A percentile compares a stretch with the other conserved stretches of the same genome.
phyloP scores from a whole-genome alignment of 352 stramenopile species.

The Globisporangium rhizosaccharum region DNA sequence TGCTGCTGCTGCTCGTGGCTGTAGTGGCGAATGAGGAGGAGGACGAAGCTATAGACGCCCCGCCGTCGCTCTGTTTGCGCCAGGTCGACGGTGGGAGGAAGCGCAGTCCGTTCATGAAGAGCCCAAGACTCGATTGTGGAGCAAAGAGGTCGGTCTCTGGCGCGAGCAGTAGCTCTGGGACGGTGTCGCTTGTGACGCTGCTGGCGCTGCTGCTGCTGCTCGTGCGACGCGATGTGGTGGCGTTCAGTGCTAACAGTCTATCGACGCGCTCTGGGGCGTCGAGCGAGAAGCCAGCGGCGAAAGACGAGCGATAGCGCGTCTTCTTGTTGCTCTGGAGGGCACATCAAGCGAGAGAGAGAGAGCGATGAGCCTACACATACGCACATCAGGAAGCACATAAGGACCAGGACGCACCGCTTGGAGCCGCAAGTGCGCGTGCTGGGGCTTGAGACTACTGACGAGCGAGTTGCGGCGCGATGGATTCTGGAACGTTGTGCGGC shows the following conservation, averaged over 20 bases:
- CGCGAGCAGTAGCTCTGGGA: not conserved
- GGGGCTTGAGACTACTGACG: constrained; percentile 4
- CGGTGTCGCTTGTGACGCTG: not conserved
- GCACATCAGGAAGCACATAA: too few species aligned
- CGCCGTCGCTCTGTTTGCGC: constrained; percentile 2
- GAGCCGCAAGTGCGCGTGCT: constrained; percentile 6
- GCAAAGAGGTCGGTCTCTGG: constrained; percentile 2
- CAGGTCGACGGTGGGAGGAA: constrained; percentile 6
- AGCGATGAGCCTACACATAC: too few species aligned
- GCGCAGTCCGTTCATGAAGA: constrained; percentile 7
- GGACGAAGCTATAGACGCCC: not conserved
- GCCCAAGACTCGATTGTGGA: constrained; percentile 3
- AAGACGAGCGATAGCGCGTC: constrained; percentile 8
- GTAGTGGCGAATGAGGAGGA: not conserved
- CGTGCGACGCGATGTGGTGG: not conserved
- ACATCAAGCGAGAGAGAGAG: not conserved
- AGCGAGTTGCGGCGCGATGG: constrained; percentile 7
- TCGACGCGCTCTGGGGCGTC: constrained; percentile 9
- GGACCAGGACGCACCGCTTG: constrained; percentile 2
- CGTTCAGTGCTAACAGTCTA: constrained; percentile 3
- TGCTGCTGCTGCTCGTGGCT: not conserved
- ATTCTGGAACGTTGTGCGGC: constrained; percentile 3
- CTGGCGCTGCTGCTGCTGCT: not conserved
- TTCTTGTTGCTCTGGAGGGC: constrained; percentile 5
- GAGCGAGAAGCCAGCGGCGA: constrained; percentile 13